Conservation (phyloP, 495 filamentous ascomycete genomes). For the Copromyces sp. region DNA sequence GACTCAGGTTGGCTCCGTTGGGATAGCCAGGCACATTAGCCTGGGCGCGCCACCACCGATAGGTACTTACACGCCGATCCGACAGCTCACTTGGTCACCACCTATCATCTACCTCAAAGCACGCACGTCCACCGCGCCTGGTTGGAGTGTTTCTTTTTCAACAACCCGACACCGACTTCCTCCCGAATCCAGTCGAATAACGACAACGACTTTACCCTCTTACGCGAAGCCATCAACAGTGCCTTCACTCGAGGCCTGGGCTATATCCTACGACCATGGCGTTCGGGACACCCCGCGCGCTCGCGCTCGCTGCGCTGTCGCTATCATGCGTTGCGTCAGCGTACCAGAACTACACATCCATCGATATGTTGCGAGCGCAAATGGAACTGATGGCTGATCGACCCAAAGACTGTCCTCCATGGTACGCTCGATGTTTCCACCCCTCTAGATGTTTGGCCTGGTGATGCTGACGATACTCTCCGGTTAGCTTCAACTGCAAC, state of each 20-base stretch:
- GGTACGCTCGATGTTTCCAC: conserved; percentile 31
- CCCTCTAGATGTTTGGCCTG: not conserved
- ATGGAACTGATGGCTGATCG: conserved; percentile 41
- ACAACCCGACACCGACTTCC: not conserved
- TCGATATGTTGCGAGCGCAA: conserved; percentile 43
- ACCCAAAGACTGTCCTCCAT: conserved; percentile 53
- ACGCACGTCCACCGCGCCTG: not conserved
- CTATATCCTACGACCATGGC: conserved; percentile 26
- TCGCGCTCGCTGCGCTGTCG: conserved; percentile 28
- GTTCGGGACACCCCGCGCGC: conserved; percentile 21
- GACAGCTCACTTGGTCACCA: not conserved
- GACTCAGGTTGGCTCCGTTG: not conserved
- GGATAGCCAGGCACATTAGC: not conserved
- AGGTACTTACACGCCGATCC: not conserved
- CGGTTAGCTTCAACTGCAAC: conserved; percentile 87
- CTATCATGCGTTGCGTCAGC: conserved; percentile 32
- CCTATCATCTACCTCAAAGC: not conserved
- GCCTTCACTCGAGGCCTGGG: conserved; percentile 2
- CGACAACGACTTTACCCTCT: not conserved
- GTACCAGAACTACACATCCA: conserved; percentile 34
- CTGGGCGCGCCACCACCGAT: not conserved
- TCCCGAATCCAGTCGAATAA: not conserved
- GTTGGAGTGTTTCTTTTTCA: not conserved
- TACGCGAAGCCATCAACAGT: not conserved
- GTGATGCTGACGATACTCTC: conserved; percentile 9